phyloP scores from a whole-genome alignment of 495 filamentous ascomycete genomes.

The Tetracladium setigerum region DNA sequence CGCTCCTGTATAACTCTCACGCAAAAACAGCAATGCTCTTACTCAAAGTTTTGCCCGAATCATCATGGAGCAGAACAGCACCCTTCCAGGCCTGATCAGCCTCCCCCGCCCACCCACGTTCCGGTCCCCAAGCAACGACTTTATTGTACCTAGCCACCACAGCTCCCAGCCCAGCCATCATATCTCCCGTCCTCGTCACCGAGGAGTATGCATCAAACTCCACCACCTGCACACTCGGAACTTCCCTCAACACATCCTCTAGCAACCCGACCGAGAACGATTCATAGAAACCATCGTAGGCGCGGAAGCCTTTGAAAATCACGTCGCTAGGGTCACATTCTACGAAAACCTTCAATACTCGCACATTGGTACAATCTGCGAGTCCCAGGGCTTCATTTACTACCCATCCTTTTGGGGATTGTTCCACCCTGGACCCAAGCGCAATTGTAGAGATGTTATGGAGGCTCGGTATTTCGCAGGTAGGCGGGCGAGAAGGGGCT shows the following conservation, averaged over 20 bases:
- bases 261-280: conserved; percentile 57
- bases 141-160: conserved; percentile 42
- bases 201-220: conserved; percentile 70
- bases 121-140: conserved; percentile 59
- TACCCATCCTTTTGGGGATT: conserved; percentile 67
- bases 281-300: conserved; percentile 64
- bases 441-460: conserved; percentile 64
- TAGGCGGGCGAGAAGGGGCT: conserved; percentile 57
- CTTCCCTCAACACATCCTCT: conserved; percentile 44
- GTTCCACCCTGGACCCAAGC: conserved; percentile 75
- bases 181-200: conserved; percentile 57
- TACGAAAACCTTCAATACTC: conserved; percentile 65
- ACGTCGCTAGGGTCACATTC: conserved; percentile 70
- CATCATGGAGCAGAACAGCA: conserved; percentile 14
- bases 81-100: conserved; percentile 14
- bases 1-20: neutral
- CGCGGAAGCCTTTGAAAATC: conserved; percentile 65
- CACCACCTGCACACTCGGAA: conserved; percentile 54
- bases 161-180: conserved; percentile 62
- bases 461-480: conserved; percentile 55
- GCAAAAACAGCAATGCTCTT: conserved; percentile 11
- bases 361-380: conserved; percentile 50
- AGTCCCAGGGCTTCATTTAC: conserved; percentile 61
- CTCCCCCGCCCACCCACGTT: conserved; percentile 55
- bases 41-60: conserved; percentile 2